A percentile compares a stretch with the other conserved stretches of the same genome.
These are phyloP conservation scores for Leptomonas pyrrhocoris DNA, from an alignment of 208 protist genomes.

Conservation along the genomic window DNA sequence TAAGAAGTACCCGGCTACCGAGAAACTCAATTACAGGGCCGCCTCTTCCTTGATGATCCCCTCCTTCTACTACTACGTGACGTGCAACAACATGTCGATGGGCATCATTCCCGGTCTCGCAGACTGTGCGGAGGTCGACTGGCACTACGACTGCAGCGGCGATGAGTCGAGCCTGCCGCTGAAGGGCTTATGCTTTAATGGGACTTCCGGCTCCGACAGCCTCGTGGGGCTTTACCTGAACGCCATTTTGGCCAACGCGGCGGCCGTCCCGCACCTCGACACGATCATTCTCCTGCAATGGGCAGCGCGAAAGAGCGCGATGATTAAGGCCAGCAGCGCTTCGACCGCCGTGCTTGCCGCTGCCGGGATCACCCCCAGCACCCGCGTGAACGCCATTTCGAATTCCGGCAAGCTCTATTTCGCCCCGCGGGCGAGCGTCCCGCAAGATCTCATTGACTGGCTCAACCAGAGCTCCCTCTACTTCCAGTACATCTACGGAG, in stretches of 20 bases:
- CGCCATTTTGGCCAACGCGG: conserved; percentile 26
- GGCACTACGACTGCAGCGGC: conserved; percentile 34
- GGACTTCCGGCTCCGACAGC: not conserved
- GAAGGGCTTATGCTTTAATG: conserved; percentile 39
- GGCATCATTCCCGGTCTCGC: conserved; percentile 24
- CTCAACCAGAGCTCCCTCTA: conserved; percentile 31
- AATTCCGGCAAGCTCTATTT: conserved; percentile 56
- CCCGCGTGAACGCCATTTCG: conserved; percentile 36
- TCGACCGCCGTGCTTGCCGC: conserved; percentile 25
- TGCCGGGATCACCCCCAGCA: conserved; percentile 28
- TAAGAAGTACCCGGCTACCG: conserved; percentile 5
- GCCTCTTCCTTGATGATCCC: conserved; percentile 20
- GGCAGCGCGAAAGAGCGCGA: conserved; percentile 40
- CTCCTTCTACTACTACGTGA: conserved; percentile 21
- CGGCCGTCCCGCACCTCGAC: conserved; percentile 42
- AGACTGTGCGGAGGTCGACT: conserved; percentile 7
- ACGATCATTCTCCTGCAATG: conserved; percentile 59
- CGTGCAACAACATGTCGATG: conserved; percentile 34
- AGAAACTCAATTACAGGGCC: conserved; percentile 14
- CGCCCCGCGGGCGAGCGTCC: conserved; percentile 26
- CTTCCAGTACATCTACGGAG: conserved; percentile 52
- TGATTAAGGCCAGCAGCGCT: not conserved
- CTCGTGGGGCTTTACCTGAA: conserved; percentile 29
- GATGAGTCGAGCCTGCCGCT: conserved; percentile 47
- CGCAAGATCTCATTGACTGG: conserved; percentile 35